Percentiles rank a stretch among this genome's conserved stretches.
Conservation (phyloP, 2,329 filamentous ascomycete species). For the Myotisia sp. region DNA sequence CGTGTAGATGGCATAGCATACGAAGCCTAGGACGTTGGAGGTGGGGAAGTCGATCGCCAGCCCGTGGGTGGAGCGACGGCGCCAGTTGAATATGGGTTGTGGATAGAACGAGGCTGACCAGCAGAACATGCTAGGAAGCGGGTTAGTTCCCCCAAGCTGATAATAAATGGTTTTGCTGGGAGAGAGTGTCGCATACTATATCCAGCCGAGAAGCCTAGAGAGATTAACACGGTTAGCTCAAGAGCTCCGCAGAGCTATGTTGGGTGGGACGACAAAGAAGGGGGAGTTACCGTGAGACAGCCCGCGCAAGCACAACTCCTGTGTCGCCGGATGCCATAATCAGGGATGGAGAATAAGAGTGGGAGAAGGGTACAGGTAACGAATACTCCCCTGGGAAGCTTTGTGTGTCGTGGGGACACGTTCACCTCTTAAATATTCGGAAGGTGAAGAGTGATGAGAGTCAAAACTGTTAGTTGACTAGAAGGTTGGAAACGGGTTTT, state of each 20-base stretch:
- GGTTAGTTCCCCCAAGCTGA: not conserved
- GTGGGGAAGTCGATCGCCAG: conserved; percentile 78
- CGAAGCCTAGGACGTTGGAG: conserved; percentile 50
- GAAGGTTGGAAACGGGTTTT: no score
- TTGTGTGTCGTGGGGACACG: not conserved
- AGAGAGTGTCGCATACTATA: conserved; percentile 39
- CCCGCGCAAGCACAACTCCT: conserved; percentile 24
- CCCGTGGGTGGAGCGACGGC: conserved; percentile 62
- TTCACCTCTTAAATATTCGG: not conserved
- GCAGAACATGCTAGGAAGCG: conserved; percentile 39
- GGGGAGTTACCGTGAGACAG: conserved; percentile 28
- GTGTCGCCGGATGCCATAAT: conserved; percentile 10
- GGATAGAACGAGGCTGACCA: conserved; percentile 92
- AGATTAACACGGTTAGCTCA: conserved; percentile 15
- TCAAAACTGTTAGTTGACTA: not conserved
- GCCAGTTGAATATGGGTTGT: conserved; percentile 67
- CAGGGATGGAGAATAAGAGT: not conserved
- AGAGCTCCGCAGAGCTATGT: not conserved
- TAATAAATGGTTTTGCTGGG: not conserved
- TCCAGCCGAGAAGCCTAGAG: conserved; percentile 55
- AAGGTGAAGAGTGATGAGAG: not conserved
- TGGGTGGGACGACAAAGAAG: not conserved
- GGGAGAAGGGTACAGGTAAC: not conserved
- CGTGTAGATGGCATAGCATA: conserved; percentile 61
- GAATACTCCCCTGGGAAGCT: not conserved